Conservation (phyloP, 176 grass and related monocot genomes). For the Oryza officinalis region DNA sequence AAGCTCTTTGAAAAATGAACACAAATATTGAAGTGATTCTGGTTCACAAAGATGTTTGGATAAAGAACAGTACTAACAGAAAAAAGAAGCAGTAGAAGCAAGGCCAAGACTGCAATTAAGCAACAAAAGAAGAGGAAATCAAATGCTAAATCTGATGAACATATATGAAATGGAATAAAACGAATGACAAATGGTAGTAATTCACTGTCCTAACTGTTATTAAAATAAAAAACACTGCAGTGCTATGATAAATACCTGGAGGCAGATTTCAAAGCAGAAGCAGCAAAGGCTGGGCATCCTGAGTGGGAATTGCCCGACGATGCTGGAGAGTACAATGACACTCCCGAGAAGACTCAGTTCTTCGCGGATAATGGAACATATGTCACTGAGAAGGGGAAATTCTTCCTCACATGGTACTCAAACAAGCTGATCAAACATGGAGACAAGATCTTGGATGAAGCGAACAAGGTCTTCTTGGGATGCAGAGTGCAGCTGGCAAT, state of each 20-base stretch:
- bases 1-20: not conserved
- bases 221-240: conserved; percentile 45
- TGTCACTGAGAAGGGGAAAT: conserved; percentile 58
- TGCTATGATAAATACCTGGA: conserved; percentile 83
- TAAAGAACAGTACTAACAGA: conserved; percentile 4
- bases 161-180: not conserved
- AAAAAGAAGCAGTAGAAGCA: conserved; percentile 16
- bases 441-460: conserved; percentile 76
- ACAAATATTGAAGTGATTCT: not conserved
- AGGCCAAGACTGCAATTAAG: not conserved
- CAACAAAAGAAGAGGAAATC: not conserved
- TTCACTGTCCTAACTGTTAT: conserved; percentile 17
- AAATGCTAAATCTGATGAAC: conserved; percentile 31
- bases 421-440: conserved; percentile 84
- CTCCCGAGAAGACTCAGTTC: conserved; percentile 65
- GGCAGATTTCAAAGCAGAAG: conserved; percentile 64
- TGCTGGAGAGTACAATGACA: conserved; percentile 79
- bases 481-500: conserved; percentile 69
- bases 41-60: not conserved
- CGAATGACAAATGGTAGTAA: not conserved
- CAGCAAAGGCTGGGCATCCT: conserved; percentile 60
- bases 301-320: conserved; percentile 87
- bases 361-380: conserved; percentile 68
- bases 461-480: conserved; percentile 72
- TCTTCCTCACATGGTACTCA: conserved; percentile 94